Percentiles rank a stretch among this genome's conserved stretches.
Evolutionary conservation across 2,329 filamentous ascomycete genomes (phyloP).

Genomic region (Fusarium begoniae): DNA sequence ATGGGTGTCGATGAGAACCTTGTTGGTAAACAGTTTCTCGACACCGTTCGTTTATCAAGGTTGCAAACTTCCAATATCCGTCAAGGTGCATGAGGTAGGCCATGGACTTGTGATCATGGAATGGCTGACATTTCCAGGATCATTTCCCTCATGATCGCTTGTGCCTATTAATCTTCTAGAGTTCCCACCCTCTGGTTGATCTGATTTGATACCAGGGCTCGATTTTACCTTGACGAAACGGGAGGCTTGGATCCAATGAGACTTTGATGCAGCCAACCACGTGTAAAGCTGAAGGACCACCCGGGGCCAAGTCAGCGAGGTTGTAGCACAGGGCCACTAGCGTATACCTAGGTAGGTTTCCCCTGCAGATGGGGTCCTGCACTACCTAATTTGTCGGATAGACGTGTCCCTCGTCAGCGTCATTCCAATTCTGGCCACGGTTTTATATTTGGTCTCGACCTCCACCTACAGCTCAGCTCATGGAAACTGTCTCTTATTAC

Average conservation of each 20-base stretch:
- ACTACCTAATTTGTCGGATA: conserved; percentile 14
- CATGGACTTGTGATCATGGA: not conserved
- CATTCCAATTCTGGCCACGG: conserved; percentile 36
- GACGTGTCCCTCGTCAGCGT: conserved; percentile 29
- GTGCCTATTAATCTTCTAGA: not conserved
- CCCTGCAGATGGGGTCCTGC: conserved; percentile 12
- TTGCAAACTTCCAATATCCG: not conserved
- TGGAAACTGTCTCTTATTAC: conserved; percentile 9
- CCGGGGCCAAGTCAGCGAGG: not conserved
- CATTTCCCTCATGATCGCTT: not conserved
- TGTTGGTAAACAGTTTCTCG: conserved; percentile 10
- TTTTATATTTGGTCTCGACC: conserved; percentile 24
- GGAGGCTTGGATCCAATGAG: conserved; percentile 10
- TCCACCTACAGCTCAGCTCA: conserved; percentile 8
- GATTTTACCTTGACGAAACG: not conserved
- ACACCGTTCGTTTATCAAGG: conserved; percentile 24
- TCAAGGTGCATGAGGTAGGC: conserved; percentile 6
- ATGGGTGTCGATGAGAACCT: conserved; percentile 17
- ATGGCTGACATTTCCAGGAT: not conserved
- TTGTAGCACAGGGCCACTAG: conserved; percentile 21
- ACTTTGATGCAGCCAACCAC: conserved; percentile 15
- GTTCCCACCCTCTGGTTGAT: not conserved
- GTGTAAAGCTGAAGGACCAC: conserved; percentile 1
- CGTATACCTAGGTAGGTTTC: not conserved
- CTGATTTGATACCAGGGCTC: not conserved